Base-by-base conservation (phyloP, 2,329 filamentous ascomycete species). In the Neocucurbitaria cava region DNA sequence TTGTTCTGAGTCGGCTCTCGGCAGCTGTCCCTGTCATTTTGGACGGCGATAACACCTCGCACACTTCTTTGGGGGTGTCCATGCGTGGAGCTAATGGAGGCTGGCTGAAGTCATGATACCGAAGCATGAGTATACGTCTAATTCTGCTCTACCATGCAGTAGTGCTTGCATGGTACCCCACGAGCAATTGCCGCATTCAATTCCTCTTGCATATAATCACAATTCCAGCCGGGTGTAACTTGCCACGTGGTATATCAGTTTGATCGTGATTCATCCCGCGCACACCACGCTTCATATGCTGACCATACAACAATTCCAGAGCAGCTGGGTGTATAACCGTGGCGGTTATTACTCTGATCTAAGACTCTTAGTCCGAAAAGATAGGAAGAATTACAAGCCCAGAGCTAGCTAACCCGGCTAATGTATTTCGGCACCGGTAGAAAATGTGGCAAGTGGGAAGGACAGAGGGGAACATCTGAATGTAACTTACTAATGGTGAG, bases 391-490 rank as follows among this genome's bases (percentile, higher is more conserved):
- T 24, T 21, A 24, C 45, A 18, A 45, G 36, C 40, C n/a, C 44
- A 33, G 33, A 17, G 33, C n/a, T 46, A 33, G 15, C 35, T n/a
- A 30, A 28, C 33, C 40, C 39, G 49, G 49, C 36, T 56, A 50
- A 54, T 49, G 17, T 20, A 26, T 13, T 18, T 40, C 24, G 43
- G 31, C 30, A 24, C 30, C 33, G 38, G 40, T 4, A 30, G 41
- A n/a, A n/a, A n/a, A 43, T 43, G 41, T 45, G 42, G 30, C 41
- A 24, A 43, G 26, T 43, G 41, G 15, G 15, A 30, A 30, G 24
- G 17, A 30, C 41, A 15, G 24, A 30, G 15, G 24, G n/a, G 26
- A 26, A 24, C 26, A 33, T 20, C 33, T 38, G 35, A 40, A 39
- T 20, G 15, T 23, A 46, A 17, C 26, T 11, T 17, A 24, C 11